A percentile compares a stretch with the other conserved stretches of the same genome.
phyloP scores from a whole-genome alignment of 2,329 filamentous ascomycete species.

The Aspergillus terreus region DNA sequence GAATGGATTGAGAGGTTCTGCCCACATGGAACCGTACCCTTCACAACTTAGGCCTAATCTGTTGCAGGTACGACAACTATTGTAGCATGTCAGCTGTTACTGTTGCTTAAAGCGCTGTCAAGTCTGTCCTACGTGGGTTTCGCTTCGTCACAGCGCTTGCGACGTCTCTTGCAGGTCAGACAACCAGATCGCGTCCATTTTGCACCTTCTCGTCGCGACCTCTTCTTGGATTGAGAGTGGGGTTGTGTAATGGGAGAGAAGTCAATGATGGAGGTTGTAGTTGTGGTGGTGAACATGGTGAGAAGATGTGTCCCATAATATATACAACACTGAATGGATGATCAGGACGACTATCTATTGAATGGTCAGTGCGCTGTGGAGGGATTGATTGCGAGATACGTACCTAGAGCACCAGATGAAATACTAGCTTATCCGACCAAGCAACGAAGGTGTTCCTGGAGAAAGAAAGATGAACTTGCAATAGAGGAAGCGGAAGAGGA shows the following conservation, averaged over 20 bases:
- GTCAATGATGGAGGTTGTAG: not conserved
- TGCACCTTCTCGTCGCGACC: slow-evolving; percentile 23
- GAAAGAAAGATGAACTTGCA: too few relatives aligned
- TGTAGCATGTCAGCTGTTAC: slow-evolving; percentile 9
- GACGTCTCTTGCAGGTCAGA: slow-evolving; percentile 36
- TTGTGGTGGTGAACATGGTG: not conserved
- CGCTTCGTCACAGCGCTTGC: slow-evolving; percentile 37
- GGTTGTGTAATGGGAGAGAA: not conserved
- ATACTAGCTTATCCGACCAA: too few relatives aligned
- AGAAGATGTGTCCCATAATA: not conserved
- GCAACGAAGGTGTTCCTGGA: too few relatives aligned
- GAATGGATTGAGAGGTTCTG: slow-evolving; percentile 30
- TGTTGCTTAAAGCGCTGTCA: not conserved
- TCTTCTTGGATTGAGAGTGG: slow-evolving; percentile 13
- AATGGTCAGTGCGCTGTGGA: too few relatives aligned
- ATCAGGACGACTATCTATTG: too few relatives aligned
- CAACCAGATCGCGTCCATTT: slow-evolving; percentile 39
- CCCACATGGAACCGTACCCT: slow-evolving; percentile 37
- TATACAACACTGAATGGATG: too few relatives aligned
- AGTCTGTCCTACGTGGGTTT: slow-evolving; percentile 28
- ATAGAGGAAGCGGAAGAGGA: not conserved
- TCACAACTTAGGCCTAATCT: slow-evolving; percentile 34
- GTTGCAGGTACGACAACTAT: slow-evolving; percentile 30
- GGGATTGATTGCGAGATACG: too few relatives aligned
- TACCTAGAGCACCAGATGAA: too few relatives aligned